Conservation (phyloP, 1,139 yeast species). For the Saccharomyces hybrid region DNA sequence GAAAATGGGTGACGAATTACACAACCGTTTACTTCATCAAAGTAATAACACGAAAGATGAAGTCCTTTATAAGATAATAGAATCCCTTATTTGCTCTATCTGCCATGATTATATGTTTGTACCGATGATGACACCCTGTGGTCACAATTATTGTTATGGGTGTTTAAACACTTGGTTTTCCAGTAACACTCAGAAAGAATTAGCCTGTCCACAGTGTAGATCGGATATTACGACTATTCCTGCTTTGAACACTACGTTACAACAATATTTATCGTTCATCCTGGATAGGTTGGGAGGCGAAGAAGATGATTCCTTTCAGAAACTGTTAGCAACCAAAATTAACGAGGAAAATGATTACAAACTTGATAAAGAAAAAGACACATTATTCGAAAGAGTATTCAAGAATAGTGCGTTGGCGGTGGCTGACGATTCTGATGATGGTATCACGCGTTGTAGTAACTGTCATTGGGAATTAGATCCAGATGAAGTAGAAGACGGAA, state of each 20-base stretch:
- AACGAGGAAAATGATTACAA: slow-evolving; percentile 31
- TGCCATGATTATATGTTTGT: slow-evolving; percentile 31
- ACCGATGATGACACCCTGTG: slow-evolving; percentile 30
- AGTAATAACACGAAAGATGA: slow-evolving; percentile 14
- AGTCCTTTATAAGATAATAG: slow-evolving; percentile 18
- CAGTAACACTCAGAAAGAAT: slow-evolving; percentile 20
- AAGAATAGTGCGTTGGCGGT: slow-evolving; percentile 43
- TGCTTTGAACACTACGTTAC: slow-evolving; percentile 22
- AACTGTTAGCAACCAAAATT: slow-evolving; percentile 3
- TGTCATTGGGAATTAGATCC: slow-evolving; percentile 72
- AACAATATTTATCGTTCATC: slow-evolving; percentile 21
- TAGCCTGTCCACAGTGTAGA: slow-evolving; percentile 32
- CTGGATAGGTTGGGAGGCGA: slow-evolving; percentile 6
- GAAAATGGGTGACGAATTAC: slow-evolving; percentile 9
- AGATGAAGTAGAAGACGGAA: slow-evolving; percentile 19
- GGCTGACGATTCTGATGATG: slow-evolving; percentile 60
- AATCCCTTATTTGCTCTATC: slow-evolving; percentile 25
- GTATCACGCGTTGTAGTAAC: slow-evolving; percentile 68
- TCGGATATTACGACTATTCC: slow-evolving; percentile 20
- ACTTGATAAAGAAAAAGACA: slow-evolving; percentile 33
- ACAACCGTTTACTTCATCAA: slow-evolving; percentile 5
- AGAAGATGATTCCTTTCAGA: slow-evolving; percentile 8
- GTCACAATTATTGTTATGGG: slow-evolving; percentile 28
- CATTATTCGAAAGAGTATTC: slow-evolving; percentile 46
- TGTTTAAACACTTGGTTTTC: slow-evolving; percentile 26